Percentiles rank a stretch among this genome's conserved stretches.
phyloP scores from a whole-genome alignment of 2,329 filamentous ascomycete species.

The Hymenoscyphus fraxineus region DNA sequence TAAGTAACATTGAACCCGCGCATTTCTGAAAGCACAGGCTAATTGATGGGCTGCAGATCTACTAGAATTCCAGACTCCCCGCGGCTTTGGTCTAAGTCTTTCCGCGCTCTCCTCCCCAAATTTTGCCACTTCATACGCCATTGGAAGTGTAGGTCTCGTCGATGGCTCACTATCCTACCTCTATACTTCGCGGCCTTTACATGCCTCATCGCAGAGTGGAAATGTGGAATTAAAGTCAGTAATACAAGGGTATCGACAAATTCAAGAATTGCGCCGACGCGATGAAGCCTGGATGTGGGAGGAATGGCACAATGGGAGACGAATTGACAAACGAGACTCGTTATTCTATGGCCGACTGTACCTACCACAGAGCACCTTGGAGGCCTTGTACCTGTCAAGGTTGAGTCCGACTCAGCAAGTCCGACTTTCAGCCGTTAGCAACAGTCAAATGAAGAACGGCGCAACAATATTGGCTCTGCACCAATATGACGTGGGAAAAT shows the following conservation, averaged over 20 bases:
- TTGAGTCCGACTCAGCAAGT: constrained; percentile 75
- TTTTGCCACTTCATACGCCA: constrained; percentile 89
- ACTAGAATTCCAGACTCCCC: constrained; percentile 82
- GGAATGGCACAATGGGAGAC: constrained; percentile 47
- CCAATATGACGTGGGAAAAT: constrained; percentile 82
- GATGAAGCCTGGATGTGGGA: constrained; percentile 51
- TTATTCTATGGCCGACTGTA: constrained; percentile 76
- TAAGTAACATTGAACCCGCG: constrained; percentile 37
- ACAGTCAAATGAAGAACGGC: constrained; percentile 66
- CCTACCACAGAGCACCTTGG: constrained; percentile 78
- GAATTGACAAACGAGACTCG: constrained; percentile 50
- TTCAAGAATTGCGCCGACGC: constrained; percentile 60
- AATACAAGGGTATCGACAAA: constrained; percentile 76
- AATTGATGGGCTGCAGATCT: constrained; percentile 53
- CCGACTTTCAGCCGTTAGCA: constrained; percentile 74
- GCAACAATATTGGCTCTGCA: constrained; percentile 70
- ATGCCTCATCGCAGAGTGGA: constrained; percentile 65
- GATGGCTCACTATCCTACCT: constrained; percentile 97
- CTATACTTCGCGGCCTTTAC: constrained; percentile 80
- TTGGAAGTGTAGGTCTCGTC: constrained; percentile 84
- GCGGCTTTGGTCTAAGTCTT: constrained; percentile 78
- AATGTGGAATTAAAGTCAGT: constrained; percentile 73
- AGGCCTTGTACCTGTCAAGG: constrained; percentile 78
- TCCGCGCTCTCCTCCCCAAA: constrained; percentile 89
- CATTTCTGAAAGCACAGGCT: neutral